Percentiles rank a stretch among this genome's conserved stretches.
Evolutionary conservation across 352 stramenopile species (phyloP).

Genomic region (Peronospora farinosa): DNA sequence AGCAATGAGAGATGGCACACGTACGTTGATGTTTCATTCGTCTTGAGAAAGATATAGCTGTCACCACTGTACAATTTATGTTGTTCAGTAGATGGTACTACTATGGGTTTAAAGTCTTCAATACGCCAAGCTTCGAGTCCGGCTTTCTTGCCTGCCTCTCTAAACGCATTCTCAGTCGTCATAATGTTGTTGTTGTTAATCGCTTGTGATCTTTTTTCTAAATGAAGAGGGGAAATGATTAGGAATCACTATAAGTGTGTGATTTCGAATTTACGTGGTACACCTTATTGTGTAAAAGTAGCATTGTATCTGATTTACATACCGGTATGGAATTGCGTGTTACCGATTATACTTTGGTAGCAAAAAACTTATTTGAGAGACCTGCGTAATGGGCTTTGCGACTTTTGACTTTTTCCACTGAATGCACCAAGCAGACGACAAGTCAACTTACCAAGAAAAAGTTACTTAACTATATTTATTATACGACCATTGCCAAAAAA

Average conservation of each 20-base stretch:
- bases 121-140: constrained; percentile 83
- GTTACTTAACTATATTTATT: not conserved
- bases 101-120: constrained; percentile 71
- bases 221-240: constrained; percentile 19
- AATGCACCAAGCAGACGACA: too few species aligned
- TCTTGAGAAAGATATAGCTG: constrained; percentile 95
- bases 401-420: too few species aligned
- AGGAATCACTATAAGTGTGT: constrained; percentile 15
- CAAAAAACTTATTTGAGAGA: too few species aligned
- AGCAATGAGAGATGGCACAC: not conserved
- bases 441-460: not conserved
- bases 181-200: constrained; percentile 31
- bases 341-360: not conserved
- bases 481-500: not conserved
- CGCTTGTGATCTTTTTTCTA: constrained; percentile 16
- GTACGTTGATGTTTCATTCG: constrained; percentile 47
- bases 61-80: constrained; percentile 93
- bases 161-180: constrained; percentile 58
- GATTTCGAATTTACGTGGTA: constrained; percentile 5
- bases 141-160: constrained; percentile 44
- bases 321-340: not conserved
- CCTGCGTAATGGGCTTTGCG: too few species aligned
- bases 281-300: not conserved
- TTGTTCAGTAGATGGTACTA: constrained; percentile 42
- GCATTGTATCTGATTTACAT: not conserved